Evolutionary conservation across 192 early-diverging fungal species (phyloP), one percentile per base, ranked within the genome.

Genomic region (Globomyces pollinis-pini): DNA sequence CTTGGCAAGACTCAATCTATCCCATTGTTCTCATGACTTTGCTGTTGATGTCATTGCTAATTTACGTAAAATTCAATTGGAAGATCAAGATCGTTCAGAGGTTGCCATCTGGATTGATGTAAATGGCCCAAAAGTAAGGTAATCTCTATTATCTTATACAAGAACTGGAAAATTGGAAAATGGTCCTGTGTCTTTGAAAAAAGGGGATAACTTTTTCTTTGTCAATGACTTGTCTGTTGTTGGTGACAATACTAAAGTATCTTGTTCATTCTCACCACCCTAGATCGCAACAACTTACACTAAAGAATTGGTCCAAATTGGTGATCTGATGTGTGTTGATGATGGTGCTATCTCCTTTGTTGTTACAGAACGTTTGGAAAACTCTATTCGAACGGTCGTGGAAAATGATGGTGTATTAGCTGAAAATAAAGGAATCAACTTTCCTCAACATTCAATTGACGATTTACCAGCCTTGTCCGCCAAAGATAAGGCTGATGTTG

Each of bases 281-380:
- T 21, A 60, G 53, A 58, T 72, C 20, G 57, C 75, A 6, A 78
- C 74, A 16, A 80, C 71, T 20, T 83, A 83, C 58, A 79, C 73
- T 16, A 78, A 80, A 60, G 68, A 83, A 60, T 61, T 80, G 8
- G 58, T 79, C 7, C 62, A 74, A 50, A 60, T 76, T 34, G 80
- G 80, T n/a, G 80, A 83, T 65, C 69, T 75, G 55, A 68, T 83
- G 23, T 77, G 54, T 59, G 84, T 98, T 33, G 96, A 98, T 64
- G 96, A 98, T 69, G 96, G 96, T 38, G 86, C 93, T 49, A 78
- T 98, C 63, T 90, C 89, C 59, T 98, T 98, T 63, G 85, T 89
- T 58, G 96, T 98, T 12, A 72, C 93, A 28, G 86, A 88, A 64
- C 67, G 78, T 29, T 35, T 73, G 36, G 68, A 72, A 31, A 51